Evolutionary conservation across 495 filamentous ascomycete genomes (phyloP), one percentile per base, ranked within the genome.

Genomic region (Daldinia loculata): DNA sequence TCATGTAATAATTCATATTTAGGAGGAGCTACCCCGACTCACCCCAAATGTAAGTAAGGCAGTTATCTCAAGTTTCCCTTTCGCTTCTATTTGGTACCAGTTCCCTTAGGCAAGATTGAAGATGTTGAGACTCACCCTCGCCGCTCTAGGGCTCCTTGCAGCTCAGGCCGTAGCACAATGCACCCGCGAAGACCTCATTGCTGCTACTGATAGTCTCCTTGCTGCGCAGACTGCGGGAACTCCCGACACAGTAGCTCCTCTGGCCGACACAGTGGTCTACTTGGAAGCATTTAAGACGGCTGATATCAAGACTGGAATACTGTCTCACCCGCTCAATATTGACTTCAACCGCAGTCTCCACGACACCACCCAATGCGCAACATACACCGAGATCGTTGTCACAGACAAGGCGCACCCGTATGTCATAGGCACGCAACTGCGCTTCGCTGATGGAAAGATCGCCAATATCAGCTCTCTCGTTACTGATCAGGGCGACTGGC

Each of bases 351-450:
- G 83, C 45, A 80, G 75, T 72, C 75, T 75, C 58, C 78, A 80
- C 74, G 85, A 87, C 77, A 82, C 80, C 32, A 80, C 76, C 2
- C 77, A 78, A 27, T 87, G 84, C 78, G 83, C 83, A 12, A 84
- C 83, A 56, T 87, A 82, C 80, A 84, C 80, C 43, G 85, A 87
- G 66, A 72, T 85, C 58, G 78, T 86, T 55, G 77, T 80, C 17
- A 82, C 84, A 27, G 77, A 80, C 63, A 50, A 75, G 51, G 36
- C 72, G 14, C 75, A 79, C 56, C 85, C 83, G 3, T 83, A 85
- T 69, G 84, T 87, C 27, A 76, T 86, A 58, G 83, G 81, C 48
- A 82, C 79, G 7, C 84, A 86, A 66, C 70, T 85, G 55, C 80
- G 80, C 55, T 78, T 82, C 69, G 62, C 66, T 26, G 69, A 72